phyloP scores from a whole-genome alignment of 2,329 filamentous ascomycete species.

The Penicillium sp. region DNA sequence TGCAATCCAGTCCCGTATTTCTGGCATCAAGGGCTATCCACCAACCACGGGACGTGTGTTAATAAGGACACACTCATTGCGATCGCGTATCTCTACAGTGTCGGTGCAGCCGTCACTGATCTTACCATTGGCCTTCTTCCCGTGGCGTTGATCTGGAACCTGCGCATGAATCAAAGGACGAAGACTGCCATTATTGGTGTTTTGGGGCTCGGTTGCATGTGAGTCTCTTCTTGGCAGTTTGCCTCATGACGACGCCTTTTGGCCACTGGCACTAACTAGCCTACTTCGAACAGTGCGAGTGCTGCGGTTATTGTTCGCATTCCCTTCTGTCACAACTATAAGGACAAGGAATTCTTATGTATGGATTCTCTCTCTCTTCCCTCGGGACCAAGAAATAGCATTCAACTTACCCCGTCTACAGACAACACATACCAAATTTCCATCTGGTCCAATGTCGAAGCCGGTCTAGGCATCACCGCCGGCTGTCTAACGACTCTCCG shows the following conservation, averaged over 20 bases:
- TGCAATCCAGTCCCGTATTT: conserved; percentile 58
- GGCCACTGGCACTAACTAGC: conserved; percentile 3
- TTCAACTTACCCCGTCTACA: conserved; percentile 11
- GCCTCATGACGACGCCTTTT: neutral
- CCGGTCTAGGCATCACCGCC: conserved; percentile 47
- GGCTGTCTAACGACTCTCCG: conserved; percentile 48
- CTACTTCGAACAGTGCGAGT: conserved; percentile 30
- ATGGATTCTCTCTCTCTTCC: conserved; percentile 1
- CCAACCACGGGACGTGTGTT: conserved; percentile 49
- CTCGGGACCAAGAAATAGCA: neutral
- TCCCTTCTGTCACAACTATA: conserved; percentile 29
- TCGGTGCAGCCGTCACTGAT: conserved; percentile 53
- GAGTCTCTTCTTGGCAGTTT: conserved; percentile 24
- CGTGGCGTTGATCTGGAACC: conserved; percentile 59
- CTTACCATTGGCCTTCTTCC: conserved; percentile 60
- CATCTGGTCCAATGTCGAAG: conserved; percentile 45
- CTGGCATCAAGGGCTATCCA: conserved; percentile 47
- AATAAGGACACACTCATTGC: conserved; percentile 54
- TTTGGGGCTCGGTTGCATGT: conserved; percentile 60
- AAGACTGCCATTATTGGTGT: conserved; percentile 60
- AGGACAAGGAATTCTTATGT: conserved; percentile 36
- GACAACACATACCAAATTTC: conserved; percentile 53
- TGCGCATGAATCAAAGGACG: conserved; percentile 60
- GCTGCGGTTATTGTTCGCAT: conserved; percentile 37
- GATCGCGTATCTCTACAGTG: conserved; percentile 59